phyloP scores from a whole-genome alignment of 1,284 basidiomycete species.

The Ceratobasidium sp. region DNA sequence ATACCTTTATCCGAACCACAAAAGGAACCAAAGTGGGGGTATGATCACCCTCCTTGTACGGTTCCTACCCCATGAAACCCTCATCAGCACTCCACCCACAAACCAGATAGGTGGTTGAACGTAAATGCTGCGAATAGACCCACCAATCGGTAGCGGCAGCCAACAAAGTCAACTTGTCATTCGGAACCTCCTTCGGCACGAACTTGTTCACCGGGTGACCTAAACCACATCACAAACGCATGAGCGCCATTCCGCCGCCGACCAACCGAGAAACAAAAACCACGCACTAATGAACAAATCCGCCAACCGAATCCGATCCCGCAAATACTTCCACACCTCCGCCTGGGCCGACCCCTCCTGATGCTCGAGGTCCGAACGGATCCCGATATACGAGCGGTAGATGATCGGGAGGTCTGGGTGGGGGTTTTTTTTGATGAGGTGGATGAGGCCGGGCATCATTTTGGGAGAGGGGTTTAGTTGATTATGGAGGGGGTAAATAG shows the following conservation, averaged over 20 bases:
- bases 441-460: constrained; percentile 89
- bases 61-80: too few relatives aligned
- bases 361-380: constrained; percentile 82
- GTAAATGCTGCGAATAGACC: too few relatives aligned
- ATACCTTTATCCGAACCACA: too few relatives aligned
- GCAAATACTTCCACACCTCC: constrained; percentile 91
- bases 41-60: too few relatives aligned
- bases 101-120: too few relatives aligned
- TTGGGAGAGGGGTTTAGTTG: not conserved
- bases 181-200: constrained; percentile 85
- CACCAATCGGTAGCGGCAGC: too few relatives aligned
- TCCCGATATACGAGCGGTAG: constrained; percentile 92
- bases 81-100: too few relatives aligned
- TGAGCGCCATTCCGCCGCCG: too few relatives aligned
- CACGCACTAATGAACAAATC: constrained; percentile 84
- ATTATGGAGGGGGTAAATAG: too few relatives aligned
- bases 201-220: constrained; percentile 91
- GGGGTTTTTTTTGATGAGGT: constrained; percentile 84
- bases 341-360: constrained; percentile 82
- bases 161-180: too few relatives aligned
- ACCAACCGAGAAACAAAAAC: not conserved
- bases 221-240: too few relatives aligned
- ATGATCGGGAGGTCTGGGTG: constrained; percentile 85
- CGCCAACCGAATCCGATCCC: constrained; percentile 86
- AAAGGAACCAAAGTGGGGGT: too few relatives aligned